Evolutionary conservation across 768 basidiomycete species (phyloP).

Genomic region (Chalciporus piperatus): DNA sequence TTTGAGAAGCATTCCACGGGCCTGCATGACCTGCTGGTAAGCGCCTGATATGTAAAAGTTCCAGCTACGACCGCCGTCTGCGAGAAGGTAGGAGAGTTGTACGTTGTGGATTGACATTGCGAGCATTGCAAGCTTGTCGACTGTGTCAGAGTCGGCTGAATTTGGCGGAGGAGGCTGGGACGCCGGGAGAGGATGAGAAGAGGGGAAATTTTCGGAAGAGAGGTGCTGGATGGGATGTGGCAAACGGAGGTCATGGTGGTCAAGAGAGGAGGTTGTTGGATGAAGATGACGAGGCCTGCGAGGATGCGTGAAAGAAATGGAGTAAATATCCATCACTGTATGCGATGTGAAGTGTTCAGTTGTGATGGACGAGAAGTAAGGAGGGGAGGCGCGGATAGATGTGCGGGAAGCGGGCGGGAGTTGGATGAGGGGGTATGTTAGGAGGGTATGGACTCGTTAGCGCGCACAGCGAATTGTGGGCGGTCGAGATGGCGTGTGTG

Average conservation of each 20-base stretch:
- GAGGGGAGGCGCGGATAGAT: constrained; percentile 2
- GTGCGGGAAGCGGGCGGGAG: constrained; percentile 3
- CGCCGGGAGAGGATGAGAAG: constrained; percentile 40
- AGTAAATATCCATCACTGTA: constrained; percentile 83
- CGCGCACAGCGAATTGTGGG: not conserved
- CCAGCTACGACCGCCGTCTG: constrained; percentile 69
- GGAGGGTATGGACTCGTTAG: constrained; percentile 26
- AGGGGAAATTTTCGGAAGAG: constrained; percentile 28
- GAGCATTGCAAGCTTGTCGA: constrained; percentile 76
- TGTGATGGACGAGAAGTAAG: not conserved
- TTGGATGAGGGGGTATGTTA: constrained; percentile 19
- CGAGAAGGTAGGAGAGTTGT: constrained; percentile 74
- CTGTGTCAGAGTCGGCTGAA: constrained; percentile 63
- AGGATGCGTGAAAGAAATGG: constrained; percentile 90
- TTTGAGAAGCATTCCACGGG: constrained; percentile 84
- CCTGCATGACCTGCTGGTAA: constrained; percentile 90
- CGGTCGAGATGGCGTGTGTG: not conserved
- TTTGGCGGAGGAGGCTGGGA: constrained; percentile 29
- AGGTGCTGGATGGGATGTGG: constrained; percentile 38
- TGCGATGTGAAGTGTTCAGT: not conserved
- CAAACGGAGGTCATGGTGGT: constrained; percentile 53
- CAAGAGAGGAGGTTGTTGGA: constrained; percentile 60
- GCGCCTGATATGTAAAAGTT: constrained; percentile 89
- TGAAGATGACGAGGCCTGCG: constrained; percentile 68
- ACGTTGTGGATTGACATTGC: constrained; percentile 81